Base-by-base conservation (phyloP, 2,329 filamentous ascomycete species). In the Nothopassalora personata region DNA sequence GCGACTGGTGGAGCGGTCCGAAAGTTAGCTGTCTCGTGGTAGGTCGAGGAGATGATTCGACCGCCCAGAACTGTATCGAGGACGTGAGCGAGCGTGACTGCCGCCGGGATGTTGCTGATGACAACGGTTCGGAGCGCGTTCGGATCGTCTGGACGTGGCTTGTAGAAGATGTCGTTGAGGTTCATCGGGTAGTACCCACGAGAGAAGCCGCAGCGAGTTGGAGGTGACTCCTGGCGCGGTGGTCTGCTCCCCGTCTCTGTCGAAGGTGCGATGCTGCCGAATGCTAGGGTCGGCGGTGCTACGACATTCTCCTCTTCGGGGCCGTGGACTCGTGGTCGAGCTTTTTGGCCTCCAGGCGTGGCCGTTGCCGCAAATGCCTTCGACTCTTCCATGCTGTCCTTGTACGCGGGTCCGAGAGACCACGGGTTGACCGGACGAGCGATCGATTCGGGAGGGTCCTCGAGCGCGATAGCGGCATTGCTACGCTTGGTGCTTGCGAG, bases 1-100 rank as follows among this genome's bases (percentile, higher is more conserved):
- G 23, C 15, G 34, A 66, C 63, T 10, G 57, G 49, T 10, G 65
- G 66, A 6, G 27, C 54, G 4, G 59, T 64, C 9, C 62, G 63
- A 58, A 70, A 63, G 5, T 56, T 53, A 1, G 51, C 56, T 1
- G 64, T 68, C n/a, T 60, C 57, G 53, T 63, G 23, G 47, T 63
- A 61, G 31, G 33, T 54, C 4, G 64, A 56, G 10, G 58, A 58
- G 46, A 67, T 43, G 51, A 71, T 56, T 13, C 49, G 60, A 31
- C 66, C 65, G n/a, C 55, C 55, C 11, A 36, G 49, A 54, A 70
- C 56, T 5, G 56, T 58, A n/a, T 64, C 60, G 23, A 70, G 62
- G 13, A 70, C 56, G 3, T 65, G 56, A 46, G 60, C 47, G 9
- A 70, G 57, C 1, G 57, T 59, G 19, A 60, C 64, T 18, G 53